These are phyloP conservation scores for Clarkia xantiana DNA, from an alignment of 345 rosid species.

Conservation along the genomic window DNA sequence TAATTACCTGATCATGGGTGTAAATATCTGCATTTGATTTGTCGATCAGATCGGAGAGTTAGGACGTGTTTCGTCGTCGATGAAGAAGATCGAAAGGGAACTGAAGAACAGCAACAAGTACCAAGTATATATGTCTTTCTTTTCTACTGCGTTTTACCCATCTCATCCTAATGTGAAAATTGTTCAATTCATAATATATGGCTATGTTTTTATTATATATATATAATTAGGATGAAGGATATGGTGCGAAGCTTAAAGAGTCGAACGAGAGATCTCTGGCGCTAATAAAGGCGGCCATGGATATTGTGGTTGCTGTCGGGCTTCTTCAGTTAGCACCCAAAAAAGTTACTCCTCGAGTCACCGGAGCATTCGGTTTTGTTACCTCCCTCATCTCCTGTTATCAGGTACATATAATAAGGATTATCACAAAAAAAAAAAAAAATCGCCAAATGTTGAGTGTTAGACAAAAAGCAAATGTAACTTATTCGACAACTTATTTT, in stretches of 20 bases:
- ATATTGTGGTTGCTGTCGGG: constrained; percentile 74
- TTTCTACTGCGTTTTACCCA: background rate
- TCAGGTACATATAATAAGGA: constrained; percentile 82
- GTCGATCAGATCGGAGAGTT: constrained; percentile 62
- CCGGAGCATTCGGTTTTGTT: constrained; percentile 74
- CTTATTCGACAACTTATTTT: no score
- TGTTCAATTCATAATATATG: no score
- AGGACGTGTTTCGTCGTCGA: constrained; percentile 62
- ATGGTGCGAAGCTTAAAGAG: constrained; percentile 53
- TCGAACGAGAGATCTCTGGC: constrained; percentile 78
- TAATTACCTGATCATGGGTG: no score
- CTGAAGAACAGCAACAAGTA: constrained; percentile 51
- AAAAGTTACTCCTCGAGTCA: constrained; percentile 78
- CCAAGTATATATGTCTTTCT: constrained; percentile 23
- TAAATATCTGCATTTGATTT: background rate
- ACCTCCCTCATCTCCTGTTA: constrained; percentile 86
- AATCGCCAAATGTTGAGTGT: no score
- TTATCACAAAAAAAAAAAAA: no score
- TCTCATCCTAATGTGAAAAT: no score
- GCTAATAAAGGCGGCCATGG: constrained; percentile 70
- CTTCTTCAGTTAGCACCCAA: constrained; percentile 79
- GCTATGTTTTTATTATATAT: no score
- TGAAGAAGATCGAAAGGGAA: constrained; percentile 69
- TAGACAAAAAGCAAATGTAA: no score
- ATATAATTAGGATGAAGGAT: constrained; percentile 65